A percentile compares a stretch with the other conserved stretches of the same genome.
Evolutionary conservation across 2,329 filamentous ascomycete species (phyloP).

Genomic region (Talaromyces sp.): DNA sequence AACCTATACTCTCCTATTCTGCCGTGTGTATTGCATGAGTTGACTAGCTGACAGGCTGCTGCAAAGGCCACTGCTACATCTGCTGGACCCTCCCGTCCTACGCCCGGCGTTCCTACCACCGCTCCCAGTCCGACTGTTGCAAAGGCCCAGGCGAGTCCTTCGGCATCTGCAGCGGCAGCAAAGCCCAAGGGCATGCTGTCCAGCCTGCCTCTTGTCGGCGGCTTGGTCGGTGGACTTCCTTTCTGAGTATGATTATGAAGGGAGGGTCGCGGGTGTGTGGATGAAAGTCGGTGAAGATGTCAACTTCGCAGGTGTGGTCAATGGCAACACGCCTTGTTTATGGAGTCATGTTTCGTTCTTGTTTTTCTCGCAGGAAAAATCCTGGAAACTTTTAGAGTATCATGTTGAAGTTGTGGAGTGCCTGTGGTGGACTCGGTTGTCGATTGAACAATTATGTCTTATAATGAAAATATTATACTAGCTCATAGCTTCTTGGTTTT

Average conservation of each 20-base stretch:
- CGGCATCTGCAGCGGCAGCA: conserved; percentile 1
- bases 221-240: conserved; percentile 6
- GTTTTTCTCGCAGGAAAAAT: neutral
- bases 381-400: neutral
- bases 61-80: conserved; percentile 15
- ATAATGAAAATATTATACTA: neutral
- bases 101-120: conserved; percentile 12
- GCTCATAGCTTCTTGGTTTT: neutral
- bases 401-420: neutral
- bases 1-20: neutral
- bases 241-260: neutral
- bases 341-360: neutral
- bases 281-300: neutral
- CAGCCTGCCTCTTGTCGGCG: conserved; percentile 8
- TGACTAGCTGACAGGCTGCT: conserved; percentile 16
- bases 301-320: neutral
- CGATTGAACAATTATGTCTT: neutral
- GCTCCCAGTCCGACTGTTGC: conserved; percentile 5
- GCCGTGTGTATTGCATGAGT: neutral
- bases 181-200: conserved; percentile 10
- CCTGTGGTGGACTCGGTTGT: neutral
- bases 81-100: conserved; percentile 13
- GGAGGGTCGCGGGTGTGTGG: neutral
- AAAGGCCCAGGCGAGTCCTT: neutral
- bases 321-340: neutral